Conservation (phyloP, 306 rosid genomes). For the Quercus bicolor region DNA sequence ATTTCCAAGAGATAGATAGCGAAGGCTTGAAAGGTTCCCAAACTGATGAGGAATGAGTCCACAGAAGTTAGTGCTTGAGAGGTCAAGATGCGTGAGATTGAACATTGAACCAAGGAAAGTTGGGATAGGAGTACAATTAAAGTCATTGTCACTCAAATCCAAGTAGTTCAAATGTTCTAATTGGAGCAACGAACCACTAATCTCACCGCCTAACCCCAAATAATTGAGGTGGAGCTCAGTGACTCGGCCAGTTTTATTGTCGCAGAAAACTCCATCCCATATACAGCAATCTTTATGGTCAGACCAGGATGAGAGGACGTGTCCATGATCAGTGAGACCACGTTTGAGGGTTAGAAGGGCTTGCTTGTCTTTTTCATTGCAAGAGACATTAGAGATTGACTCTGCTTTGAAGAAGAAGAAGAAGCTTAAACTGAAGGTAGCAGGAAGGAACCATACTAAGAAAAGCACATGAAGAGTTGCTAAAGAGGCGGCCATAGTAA, state of each 20-base stretch:
- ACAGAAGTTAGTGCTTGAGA: accelerated
- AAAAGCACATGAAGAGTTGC: too few relatives aligned
- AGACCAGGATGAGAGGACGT: background rate
- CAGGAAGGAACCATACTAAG: too few relatives aligned
- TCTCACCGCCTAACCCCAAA: too few relatives aligned
- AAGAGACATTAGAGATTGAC: background rate
- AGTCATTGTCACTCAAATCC: background rate
- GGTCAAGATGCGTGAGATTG: background rate
- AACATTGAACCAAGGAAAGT: background rate
- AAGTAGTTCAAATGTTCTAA: too few relatives aligned
- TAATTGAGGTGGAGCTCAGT: background rate
- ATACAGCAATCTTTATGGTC: background rate
- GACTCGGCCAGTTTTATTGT: background rate
- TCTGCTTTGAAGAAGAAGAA: too few relatives aligned
- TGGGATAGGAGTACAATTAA: background rate
- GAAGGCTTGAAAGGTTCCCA: slow-evolving; percentile 19
- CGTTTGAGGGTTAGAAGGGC: background rate
- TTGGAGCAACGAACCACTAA: too few relatives aligned
- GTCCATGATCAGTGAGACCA: background rate
- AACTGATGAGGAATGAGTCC: slow-evolving; percentile 5
- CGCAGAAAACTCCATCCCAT: background rate
- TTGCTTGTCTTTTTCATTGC: background rate
- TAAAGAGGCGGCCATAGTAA: too few relatives aligned
- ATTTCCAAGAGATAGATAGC: background rate
- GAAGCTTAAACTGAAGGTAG: too few relatives aligned